phyloP scores from a whole-genome alignment of 805 yeast genomes.

The Hemisphaericaspora nanyangensis region DNA sequence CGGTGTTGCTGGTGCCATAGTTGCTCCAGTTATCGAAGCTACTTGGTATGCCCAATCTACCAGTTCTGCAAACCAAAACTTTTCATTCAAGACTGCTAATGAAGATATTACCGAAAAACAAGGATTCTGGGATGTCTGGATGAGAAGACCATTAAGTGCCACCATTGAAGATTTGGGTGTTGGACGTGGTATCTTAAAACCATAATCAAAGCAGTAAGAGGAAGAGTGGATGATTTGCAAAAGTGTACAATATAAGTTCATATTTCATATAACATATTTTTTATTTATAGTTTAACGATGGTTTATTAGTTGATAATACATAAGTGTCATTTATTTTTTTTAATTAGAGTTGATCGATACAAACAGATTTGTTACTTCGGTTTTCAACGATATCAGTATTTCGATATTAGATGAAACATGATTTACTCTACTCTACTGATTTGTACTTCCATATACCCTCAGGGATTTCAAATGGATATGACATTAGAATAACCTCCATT shows the following conservation, averaged over 20 bases:
- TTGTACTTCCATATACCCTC: too few relatives aligned
- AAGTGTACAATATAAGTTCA: not conserved
- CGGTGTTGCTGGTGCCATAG: conserved; percentile 37
- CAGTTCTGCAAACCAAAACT: conserved; percentile 34
- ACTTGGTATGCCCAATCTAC: conserved; percentile 40
- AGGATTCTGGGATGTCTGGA: conserved; percentile 76
- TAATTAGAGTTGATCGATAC: too few relatives aligned
- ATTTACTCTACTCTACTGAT: too few relatives aligned
- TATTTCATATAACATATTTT: not conserved
- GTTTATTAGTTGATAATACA: not conserved
- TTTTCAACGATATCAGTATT: too few relatives aligned
- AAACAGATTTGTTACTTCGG: too few relatives aligned
- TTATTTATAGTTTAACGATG: not conserved
- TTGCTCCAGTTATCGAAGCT: conserved; percentile 36
- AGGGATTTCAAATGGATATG: too few relatives aligned
- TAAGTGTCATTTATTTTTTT: too few relatives aligned
- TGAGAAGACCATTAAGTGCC: conserved; percentile 79
- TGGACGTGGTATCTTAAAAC: conserved; percentile 54
- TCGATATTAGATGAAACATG: too few relatives aligned
- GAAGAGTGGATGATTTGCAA: not conserved
- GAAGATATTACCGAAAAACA: conserved; percentile 34
- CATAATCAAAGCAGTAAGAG: conserved; percentile 12
- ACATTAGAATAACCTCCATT: too few relatives aligned
- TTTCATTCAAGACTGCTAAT: conserved; percentile 37
- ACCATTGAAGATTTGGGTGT: conserved; percentile 73